phyloP scores from a whole-genome alignment of 805 yeast species.

The Starmerella stigmatis region DNA sequence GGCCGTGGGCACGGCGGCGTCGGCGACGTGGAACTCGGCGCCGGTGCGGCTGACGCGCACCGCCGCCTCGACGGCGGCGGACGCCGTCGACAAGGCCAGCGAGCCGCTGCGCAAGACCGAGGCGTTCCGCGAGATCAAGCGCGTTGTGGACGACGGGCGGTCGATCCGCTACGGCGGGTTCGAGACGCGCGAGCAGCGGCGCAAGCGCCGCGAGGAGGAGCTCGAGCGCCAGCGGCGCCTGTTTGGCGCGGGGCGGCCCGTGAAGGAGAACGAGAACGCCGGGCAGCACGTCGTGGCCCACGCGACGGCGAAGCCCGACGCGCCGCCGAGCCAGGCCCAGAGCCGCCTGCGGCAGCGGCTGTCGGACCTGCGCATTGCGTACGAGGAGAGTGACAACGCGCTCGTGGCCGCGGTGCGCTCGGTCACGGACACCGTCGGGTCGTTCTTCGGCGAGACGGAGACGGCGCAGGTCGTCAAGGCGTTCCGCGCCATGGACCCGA shows the following conservation, averaged over 20 bases:
- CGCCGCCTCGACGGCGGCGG: constrained; percentile 73
- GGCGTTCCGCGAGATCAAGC: constrained; percentile 77
- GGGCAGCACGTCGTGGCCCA: constrained; percentile 77
- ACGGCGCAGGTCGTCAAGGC: constrained; percentile 81
- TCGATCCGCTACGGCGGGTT: constrained; percentile 86
- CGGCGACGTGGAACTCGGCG: constrained; percentile 92
- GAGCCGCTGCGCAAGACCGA: constrained; percentile 91
- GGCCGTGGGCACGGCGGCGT: constrained; percentile 80
- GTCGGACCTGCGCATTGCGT: constrained; percentile 49
- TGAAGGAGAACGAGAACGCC: constrained; percentile 56
- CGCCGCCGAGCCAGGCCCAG: constrained; percentile 40
- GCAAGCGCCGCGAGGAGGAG: constrained; percentile 49
- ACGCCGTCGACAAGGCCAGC: constrained; percentile 66
- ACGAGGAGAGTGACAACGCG: constrained; percentile 89
- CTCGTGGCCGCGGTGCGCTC: constrained; percentile 72
- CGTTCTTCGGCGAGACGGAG: constrained; percentile 93
- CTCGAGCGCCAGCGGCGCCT: constrained; percentile 36
- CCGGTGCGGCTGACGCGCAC: constrained; percentile 81
- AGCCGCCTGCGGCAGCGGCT: constrained; percentile 59
- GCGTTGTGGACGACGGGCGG: constrained; percentile 86
- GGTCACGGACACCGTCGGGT: constrained; percentile 65
- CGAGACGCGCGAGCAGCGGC: constrained; percentile 73
- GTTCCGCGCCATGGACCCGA: constrained; percentile 83
- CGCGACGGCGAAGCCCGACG: constrained; percentile 63
- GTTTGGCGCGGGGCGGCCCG: constrained; percentile 44